These are phyloP conservation scores for Musa beccarii DNA, from an alignment of 176 grass and related monocot genomes.

Conservation along the genomic window DNA sequence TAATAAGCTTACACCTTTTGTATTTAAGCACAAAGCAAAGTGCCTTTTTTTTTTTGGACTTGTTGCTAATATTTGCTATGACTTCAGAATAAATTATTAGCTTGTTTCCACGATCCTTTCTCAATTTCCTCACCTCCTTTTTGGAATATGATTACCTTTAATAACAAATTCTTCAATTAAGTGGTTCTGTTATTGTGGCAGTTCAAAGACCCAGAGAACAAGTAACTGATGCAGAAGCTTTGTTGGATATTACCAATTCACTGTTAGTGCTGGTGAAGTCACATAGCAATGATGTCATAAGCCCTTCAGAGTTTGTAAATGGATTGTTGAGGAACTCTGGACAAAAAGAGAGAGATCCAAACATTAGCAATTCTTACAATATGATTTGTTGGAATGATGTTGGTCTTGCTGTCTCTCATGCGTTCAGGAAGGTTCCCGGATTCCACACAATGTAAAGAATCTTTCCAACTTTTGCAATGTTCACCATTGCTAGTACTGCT, in stretches of 20 bases:
- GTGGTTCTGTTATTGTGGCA: conserved; percentile 13
- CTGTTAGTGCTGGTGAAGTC: conserved; percentile 63
- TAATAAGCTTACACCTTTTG: too few relatives aligned
- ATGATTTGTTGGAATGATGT: conserved; percentile 45
- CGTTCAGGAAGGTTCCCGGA: conserved; percentile 45
- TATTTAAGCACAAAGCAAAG: too few relatives aligned
- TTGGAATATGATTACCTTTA: too few relatives aligned
- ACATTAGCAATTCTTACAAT: conserved; percentile 20
- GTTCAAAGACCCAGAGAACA: conserved; percentile 90
- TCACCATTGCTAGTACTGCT: not conserved
- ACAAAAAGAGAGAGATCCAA: conserved; percentile 10
- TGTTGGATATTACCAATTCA: conserved; percentile 65
- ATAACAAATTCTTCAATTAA: not conserved
- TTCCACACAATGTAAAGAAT: conserved; percentile 72
- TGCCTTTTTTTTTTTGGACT: too few relatives aligned
- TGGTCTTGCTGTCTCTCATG: conserved; percentile 48
- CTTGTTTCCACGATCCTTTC: too few relatives aligned
- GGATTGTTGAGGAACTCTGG: conserved; percentile 60
- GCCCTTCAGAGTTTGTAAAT: conserved; percentile 65
- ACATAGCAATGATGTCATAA: conserved; percentile 67
- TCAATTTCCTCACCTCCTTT: too few relatives aligned
- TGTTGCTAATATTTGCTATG: too few relatives aligned
- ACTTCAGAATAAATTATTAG: too few relatives aligned
- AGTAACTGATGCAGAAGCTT: conserved; percentile 82
- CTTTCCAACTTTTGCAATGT: not conserved